phyloP scores from a whole-genome alignment of 805 yeast genomes.

The Wickerhamomyces hampshirensis region DNA sequence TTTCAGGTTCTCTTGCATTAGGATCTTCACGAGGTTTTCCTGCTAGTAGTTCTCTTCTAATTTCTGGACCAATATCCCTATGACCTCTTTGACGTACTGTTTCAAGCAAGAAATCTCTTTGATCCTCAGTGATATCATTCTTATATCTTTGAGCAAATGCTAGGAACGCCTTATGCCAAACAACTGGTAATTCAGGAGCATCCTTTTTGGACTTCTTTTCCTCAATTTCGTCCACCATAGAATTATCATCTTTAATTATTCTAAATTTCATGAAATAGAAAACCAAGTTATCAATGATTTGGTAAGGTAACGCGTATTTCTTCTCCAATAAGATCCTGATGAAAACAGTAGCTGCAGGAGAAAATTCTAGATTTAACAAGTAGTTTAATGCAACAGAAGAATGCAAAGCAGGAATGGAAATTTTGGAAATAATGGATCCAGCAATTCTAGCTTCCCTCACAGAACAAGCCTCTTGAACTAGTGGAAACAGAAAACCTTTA shows the following conservation, averaged over 20 bases:
- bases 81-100: conserved; percentile 89
- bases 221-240: conserved; percentile 35
- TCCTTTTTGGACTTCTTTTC: conserved; percentile 30
- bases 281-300: conserved; percentile 90
- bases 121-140: conserved; percentile 98
- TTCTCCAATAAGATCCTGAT: conserved; percentile 87
- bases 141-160: conserved; percentile 95
- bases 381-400: conserved; percentile 93
- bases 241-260: conserved; percentile 40
- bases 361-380: conserved; percentile 73
- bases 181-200: conserved; percentile 71
- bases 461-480: conserved; percentile 84
- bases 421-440: conserved; percentile 83
- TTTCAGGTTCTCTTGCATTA: conserved; percentile 23
- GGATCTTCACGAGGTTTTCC: conserved; percentile 61
- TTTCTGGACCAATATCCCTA: conserved; percentile 85
- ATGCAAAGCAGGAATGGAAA: conserved; percentile 91
- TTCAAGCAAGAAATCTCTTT: conserved; percentile 88
- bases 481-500: conserved; percentile 91
- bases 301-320: conserved; percentile 95
- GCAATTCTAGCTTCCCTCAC: conserved; percentile 93
- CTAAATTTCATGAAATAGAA: conserved; percentile 92
- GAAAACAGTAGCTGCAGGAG: conserved; percentile 86
- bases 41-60: conserved; percentile 86
- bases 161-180: conserved; percentile 95